Base-by-base conservation (phyloP, 495 filamentous ascomycete species). In the Penicillium parvum region DNA sequence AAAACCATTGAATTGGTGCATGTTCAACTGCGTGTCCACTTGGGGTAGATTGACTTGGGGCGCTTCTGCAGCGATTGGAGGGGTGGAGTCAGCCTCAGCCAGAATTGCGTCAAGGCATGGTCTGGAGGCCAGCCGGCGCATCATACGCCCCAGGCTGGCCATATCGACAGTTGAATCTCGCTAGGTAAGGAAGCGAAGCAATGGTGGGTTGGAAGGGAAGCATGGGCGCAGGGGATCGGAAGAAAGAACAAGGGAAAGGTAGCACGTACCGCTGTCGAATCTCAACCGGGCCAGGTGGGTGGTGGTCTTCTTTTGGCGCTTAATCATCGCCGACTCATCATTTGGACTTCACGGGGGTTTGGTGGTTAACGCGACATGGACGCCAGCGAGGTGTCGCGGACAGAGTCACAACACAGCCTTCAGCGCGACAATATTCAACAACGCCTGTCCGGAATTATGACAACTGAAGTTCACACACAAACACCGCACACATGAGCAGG, bases 11-110 rank as follows among this genome's bases (percentile, higher is more conserved):
- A 60, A 57, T 45, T 67, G 66, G 53, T 70, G 62, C 68, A 73
- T 73, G 38, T 73, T 71, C 52, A 73, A 50, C 30, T 61, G 53
- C 9, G 69, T 65, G 40, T 71, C 69, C 57, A 73, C 65, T 61
- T 64, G 62, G 19, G 60, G 62, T 26, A 73, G 54, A 42, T 61
- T 69, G 41, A 73, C 51, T 51, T 63, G 65, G 32, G 68, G 69
- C 28, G 63, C 50, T 40, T 55, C 49, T 50, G 50, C 37, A 36
- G 36, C 10, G 28, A 45, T 37, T 20, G 27, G 3, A 35, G 36
- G 32, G 7, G 32, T 12, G 7, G 32, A 32, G 32, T 45, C 42
- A 45, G 48, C 23, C n/a, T n/a, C n/a, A n/a, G n/a, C n/a, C n/a
- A n/a, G n/a, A 27, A 23, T 42, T 37, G 18, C 17, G 14, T 29